phyloP scores from a whole-genome alignment of 306 rosid species.

The Parietaria judaica region DNA sequence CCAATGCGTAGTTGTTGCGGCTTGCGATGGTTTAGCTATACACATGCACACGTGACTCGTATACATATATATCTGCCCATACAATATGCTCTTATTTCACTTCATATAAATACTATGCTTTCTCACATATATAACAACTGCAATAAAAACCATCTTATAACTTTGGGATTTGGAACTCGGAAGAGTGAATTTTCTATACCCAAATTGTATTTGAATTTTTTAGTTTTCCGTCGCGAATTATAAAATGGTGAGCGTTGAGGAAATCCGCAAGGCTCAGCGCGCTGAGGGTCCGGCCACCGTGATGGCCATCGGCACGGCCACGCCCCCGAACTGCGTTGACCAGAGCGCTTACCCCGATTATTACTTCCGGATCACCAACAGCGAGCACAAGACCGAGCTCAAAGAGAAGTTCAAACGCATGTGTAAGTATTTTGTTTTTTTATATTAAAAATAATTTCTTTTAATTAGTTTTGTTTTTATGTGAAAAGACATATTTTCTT shows the following conservation, averaged over 20 bases:
- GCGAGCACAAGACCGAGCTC: constrained; percentile 42
- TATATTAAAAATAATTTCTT: not conserved
- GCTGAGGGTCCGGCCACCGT: constrained; percentile 54
- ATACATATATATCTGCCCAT: not conserved
- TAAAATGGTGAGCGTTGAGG: constrained; percentile 47
- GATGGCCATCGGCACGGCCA: constrained; percentile 52
- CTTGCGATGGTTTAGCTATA: no score
- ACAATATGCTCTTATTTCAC: not conserved
- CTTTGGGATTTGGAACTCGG: not conserved
- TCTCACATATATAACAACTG: not conserved
- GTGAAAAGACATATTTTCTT: no score
- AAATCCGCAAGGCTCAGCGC: constrained; percentile 51
- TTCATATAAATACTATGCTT: not conserved
- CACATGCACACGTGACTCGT: constrained; percentile 35
- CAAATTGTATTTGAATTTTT: no score
- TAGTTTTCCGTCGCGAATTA: not conserved
- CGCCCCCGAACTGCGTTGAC: constrained; percentile 42
- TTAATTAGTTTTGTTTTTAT: no score
- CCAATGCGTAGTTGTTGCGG: constrained; percentile 5
- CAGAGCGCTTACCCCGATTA: constrained; percentile 50
- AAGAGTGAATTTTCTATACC: not conserved
- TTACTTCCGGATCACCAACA: constrained; percentile 52
- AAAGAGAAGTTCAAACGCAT: constrained; percentile 51
- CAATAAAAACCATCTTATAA: no score
- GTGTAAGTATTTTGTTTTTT: constrained; percentile 28